Conservation (phyloP, 768 basidiomycete species). For the Xerocomus brunneocitrinus region DNA sequence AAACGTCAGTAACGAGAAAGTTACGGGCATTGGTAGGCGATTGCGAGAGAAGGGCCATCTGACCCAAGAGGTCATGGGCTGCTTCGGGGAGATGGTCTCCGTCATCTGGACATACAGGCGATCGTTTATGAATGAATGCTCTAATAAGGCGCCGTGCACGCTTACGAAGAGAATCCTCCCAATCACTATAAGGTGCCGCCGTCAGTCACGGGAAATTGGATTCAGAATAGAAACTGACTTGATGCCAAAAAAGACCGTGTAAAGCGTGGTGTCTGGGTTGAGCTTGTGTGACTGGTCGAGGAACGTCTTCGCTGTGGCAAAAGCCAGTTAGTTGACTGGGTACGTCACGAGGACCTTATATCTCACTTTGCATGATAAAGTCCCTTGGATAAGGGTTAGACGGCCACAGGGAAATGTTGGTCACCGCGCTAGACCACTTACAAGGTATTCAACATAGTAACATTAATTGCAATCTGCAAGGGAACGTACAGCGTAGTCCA, state of each 20-base stretch:
- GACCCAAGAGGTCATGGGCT: conserved; percentile 39
- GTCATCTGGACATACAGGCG: conserved; percentile 29
- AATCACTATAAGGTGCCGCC: conserved; percentile 32
- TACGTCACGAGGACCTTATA: neutral
- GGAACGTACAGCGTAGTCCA: conserved; percentile 46
- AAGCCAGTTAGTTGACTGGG: neutral
- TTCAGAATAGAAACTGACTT: conserved; percentile 34
- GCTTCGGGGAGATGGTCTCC: conserved; percentile 45
- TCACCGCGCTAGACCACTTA: conserved; percentile 40
- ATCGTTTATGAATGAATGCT: neutral
- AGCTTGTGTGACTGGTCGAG: conserved; percentile 41
- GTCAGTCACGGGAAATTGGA: conserved; percentile 2
- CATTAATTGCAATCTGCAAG: neutral
- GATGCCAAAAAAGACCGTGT: conserved; percentile 52
- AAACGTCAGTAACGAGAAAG: conserved; percentile 48
- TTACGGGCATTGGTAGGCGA: conserved; percentile 48
- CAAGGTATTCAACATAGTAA: neutral
- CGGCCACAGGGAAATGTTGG: conserved; percentile 48
- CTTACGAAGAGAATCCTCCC: conserved; percentile 40
- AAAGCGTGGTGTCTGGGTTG: conserved; percentile 45
- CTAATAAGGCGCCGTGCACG: neutral
- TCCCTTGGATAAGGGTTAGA: conserved; percentile 44
- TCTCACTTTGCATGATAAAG: conserved; percentile 45
- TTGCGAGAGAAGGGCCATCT: conserved; percentile 43
- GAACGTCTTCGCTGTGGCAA: conserved; percentile 38